Evolutionary conservation across 305 asterid genomes (phyloP).

Genomic region (Solanum hybrid): DNA sequence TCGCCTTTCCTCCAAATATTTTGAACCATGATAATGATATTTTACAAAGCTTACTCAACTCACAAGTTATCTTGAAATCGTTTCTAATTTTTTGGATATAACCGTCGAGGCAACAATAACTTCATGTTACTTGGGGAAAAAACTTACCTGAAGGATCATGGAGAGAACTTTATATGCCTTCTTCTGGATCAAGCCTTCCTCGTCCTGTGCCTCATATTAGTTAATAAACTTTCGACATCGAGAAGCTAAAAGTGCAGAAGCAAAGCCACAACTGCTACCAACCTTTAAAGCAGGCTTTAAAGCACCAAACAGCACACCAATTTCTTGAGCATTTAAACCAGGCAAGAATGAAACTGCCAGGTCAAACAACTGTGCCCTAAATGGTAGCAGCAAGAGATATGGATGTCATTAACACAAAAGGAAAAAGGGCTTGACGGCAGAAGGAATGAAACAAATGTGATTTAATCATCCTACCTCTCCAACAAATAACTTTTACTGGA

Average conservation of each 20-base stretch:
- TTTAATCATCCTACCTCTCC: conserved; percentile 41
- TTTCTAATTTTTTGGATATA: background rate
- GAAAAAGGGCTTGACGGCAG: background rate
- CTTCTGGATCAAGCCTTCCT: conserved; percentile 76
- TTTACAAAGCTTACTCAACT: conserved; percentile 6
- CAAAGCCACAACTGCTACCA: background rate
- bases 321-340: conserved; percentile 61
- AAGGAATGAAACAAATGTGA: background rate
- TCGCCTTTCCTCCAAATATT: background rate
- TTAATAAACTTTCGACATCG: background rate
- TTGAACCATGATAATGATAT: background rate
- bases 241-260: background rate
- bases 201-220: conserved; percentile 38
- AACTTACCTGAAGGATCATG: conserved; percentile 55
- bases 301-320: conserved; percentile 52
- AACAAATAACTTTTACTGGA: conserved; percentile 32
- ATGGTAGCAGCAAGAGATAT: conserved; percentile 12
- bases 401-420: conserved; percentile 4
- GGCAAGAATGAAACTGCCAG: conserved; percentile 81
- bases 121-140: background rate
- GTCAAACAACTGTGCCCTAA: conserved; percentile 76
- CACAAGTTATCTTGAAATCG: background rate
- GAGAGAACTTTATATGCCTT: conserved; percentile 80
- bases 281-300: conserved; percentile 66
- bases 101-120: background rate